Percentiles rank a stretch among this genome's conserved stretches.
phyloP scores from a whole-genome alignment of 306 rosid species.

The Datisca glomerata region DNA sequence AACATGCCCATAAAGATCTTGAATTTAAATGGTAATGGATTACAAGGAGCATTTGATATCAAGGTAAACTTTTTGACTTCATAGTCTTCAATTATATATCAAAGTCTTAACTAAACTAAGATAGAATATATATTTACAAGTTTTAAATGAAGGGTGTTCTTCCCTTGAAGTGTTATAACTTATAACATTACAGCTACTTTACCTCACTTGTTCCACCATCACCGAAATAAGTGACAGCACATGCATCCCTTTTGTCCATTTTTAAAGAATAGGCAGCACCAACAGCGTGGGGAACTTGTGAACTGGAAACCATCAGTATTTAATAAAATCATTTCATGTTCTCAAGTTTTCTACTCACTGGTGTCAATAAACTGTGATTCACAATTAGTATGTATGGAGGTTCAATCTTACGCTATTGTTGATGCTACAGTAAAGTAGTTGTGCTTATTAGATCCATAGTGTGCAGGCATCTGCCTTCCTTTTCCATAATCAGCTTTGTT shows the following conservation, averaged over 20 bases:
- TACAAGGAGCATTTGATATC: too few species aligned
- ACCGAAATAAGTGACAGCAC: slow-evolving; percentile 73
- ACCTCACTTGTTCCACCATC: slow-evolving; percentile 99
- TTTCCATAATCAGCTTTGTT: slow-evolving; percentile 74
- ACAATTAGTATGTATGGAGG: not conserved
- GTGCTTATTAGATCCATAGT: slow-evolving; percentile 79
- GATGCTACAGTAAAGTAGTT: slow-evolving; percentile 80
- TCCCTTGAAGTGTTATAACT: too few species aligned
- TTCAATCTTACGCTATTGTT: slow-evolving; percentile 61
- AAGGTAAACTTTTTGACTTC: too few species aligned
- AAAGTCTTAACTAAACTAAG: too few species aligned
- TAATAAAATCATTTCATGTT: too few species aligned
- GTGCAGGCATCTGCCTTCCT: slow-evolving; percentile 91
- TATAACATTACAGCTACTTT: too few species aligned
- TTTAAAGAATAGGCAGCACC: slow-evolving; percentile 95
- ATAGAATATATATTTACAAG: too few species aligned
- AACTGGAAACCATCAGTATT: slow-evolving; percentile 41
- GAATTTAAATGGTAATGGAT: too few species aligned
- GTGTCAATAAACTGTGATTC: not conserved
- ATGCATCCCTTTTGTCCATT: slow-evolving; percentile 76
- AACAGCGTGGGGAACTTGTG: slow-evolving; percentile 91
- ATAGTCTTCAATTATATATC: too few species aligned
- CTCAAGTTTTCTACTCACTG: not conserved
- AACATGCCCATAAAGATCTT: too few species aligned
- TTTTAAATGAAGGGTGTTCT: too few species aligned